phyloP scores from a whole-genome alignment of 768 basidiomycete genomes.

The Daedalea quercina region DNA sequence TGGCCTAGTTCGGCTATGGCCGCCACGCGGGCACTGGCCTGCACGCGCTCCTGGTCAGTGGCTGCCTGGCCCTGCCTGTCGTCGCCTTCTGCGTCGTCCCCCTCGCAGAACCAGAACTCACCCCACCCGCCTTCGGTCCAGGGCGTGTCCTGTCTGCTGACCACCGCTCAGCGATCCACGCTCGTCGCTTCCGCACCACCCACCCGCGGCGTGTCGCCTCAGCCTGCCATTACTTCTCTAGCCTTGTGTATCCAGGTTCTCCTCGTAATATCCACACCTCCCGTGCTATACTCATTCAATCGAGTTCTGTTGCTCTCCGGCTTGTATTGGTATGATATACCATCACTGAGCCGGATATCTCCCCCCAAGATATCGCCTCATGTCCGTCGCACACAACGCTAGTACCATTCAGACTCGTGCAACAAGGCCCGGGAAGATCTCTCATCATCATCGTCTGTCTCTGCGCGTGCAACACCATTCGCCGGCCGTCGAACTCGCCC shows the following conservation, averaged over 20 bases:
- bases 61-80: too few relatives aligned
- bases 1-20: not conserved
- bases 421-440: not conserved
- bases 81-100: not conserved
- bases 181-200: conserved; percentile 2
- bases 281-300: not conserved
- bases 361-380: not conserved
- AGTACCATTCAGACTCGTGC: not conserved
- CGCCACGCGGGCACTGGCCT: too few relatives aligned
- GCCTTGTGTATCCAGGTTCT: not conserved
- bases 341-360: not conserved
- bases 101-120: not conserved
- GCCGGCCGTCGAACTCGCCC: not conserved
- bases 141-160: not conserved
- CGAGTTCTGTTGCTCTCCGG: not conserved
- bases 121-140: not conserved
- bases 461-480: not conserved
- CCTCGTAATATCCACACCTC: not conserved
- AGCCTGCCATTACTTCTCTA: conserved; percentile 16
- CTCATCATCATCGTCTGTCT: not conserved
- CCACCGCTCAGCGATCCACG: not conserved
- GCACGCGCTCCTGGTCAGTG: too few relatives aligned
- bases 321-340: not conserved
- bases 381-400: not conserved
- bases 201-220: conserved; percentile 14